Base-by-base conservation (phyloP, 164 flowering plant species). In the Cinnamomum chago region DNA sequence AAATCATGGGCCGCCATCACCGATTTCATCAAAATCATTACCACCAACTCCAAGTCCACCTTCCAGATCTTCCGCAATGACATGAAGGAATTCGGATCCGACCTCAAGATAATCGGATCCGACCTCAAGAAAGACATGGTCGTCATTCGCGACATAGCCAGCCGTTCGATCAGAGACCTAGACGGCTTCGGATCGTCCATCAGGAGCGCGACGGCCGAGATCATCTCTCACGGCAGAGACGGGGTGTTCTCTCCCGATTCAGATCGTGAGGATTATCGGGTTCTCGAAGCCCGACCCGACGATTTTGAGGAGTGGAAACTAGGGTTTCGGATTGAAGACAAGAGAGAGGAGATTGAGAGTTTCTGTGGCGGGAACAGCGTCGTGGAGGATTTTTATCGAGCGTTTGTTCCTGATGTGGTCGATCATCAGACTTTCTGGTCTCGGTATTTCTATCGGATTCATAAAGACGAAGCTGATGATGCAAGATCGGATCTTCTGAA, bases 31-130 rank as follows among this genome's bases (percentile, higher is more conserved):
- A 83, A 84, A 73, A 87, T 88, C 72, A 50, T 92, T 7, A 83
- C 95, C 4, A 23, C 88, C 35, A 87, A 77, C 76, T 94, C 94
- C 15, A 95, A 92, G 65, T 82, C 92, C 51, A 86, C 89, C 20
- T 79, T 94, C 78, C 79, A 85, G 50, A 87, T 84, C 62, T 92
- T 89, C 85, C 81, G 86, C 12, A 85, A 85, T 12, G 98, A 95
- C 76, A 83, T 93, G 13, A 86, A 89, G 69, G 97, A 95, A 51
- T 88, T 95, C 79, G 79, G 90, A 7, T 75, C 91, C 23, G 97
- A 89, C 0, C 74, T 95, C 52, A 86, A 82, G 77, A 83, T 30
- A 30, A 30, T 95, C 79, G 79, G 90, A 7, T 75, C 91, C 23
- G 97, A 89, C 0, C 73, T 95, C 52, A 86, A 82, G 77, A 83